Base-by-base conservation (phyloP, 257 asterid species). In the Agastache rugosa region DNA sequence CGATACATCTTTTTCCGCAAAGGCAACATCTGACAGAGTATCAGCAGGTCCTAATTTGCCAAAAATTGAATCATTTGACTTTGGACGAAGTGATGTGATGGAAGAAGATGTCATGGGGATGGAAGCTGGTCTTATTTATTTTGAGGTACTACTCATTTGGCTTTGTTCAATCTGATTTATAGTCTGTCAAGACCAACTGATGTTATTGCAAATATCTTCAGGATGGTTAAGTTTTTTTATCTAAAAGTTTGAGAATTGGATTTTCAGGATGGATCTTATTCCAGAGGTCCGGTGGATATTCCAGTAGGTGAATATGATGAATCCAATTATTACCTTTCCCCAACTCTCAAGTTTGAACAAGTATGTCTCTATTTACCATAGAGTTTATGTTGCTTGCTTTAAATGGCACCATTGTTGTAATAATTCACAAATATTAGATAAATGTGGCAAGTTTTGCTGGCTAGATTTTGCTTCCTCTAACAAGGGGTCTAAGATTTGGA, bases 211-310 rank as follows among this genome's bases (percentile, higher is more conserved):
- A 56, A 61, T 75, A 41, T 75, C 31, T 60, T 68, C 70, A 48
- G 63, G 69, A 59, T 50, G 47, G 41, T 74, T 59, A 27, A 41
- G 20, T 39, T 63, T 72, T 63, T 72, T 64, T 72, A 64, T 67
- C 58, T 75, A 69, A 62, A 25, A 35, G 35, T 51, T 70, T 31
- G 29, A 61, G 50, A 70, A 66, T 64, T 73, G 71, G 69, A 75
- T 82, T 82, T 87, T 77, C 95, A 95, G 99, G 99, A 95, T 85
- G 97, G 99, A 67, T 95, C 99, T 74, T 95, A 90, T 80, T 92
- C 99, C 16, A 92, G 99, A 82, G 99, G 99, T 61, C 98, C 98
- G 4, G 84, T 90, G 83, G 96, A 88, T 73, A 92, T 92, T 67
- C 98, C 91, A 4, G 77, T 95, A 67, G 87, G 93, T 73, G 99